Base-by-base conservation (phyloP, 768 basidiomycete genomes). In the Tylopilus vinaceipallidus region DNA sequence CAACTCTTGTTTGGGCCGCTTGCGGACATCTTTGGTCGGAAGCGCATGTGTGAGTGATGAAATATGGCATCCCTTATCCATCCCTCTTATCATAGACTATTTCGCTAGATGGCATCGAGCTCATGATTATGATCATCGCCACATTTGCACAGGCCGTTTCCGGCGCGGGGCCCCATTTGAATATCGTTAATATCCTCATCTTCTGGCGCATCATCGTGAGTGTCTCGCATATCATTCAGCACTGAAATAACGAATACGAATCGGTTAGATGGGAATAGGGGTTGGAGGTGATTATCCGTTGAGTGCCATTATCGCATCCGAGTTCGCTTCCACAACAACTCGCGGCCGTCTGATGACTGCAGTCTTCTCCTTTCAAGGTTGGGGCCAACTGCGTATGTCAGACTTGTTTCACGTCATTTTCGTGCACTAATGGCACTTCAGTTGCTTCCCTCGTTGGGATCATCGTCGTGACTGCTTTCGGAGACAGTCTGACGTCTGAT, bases 261-360 rank as follows among this genome's bases (percentile, higher is more conserved):
- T 80, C 73, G 61, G 39, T 24, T 36, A 79, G 82, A 79, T 81
- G 77, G 88, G 88, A 1, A 62, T 91, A 3, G 90, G 91, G 1
- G 85, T 92, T 16, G 90, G 91, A 6, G 91, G 91, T 11, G 91
- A 93, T 58, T 92, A 93, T 62, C 91, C 91, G 10, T 66, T 92
- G 0, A 81, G 78, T 35, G 86, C 89, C 6, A 82, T 90, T 58
- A 93, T 93, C 61, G 81, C 89, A 3, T 90, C 86, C n/a, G 91
- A 94, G 61, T 92, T 92, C 57, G 84, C 91, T 2, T 75, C 87
- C 0, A 86, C 82, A 14, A 75, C 76, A 34, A 83, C 79, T 38
- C 80, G 91, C 51, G 91, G 91, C 27, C 76, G 90, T 13, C 78
- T 95, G 72, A 92, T 94, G 89, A 84, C 85, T 2, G 86, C 84